A percentile compares a stretch with the other conserved stretches of the same genome.
Evolutionary conservation across 75 land plant genomes (phyloP).

Genomic region (Selaginella moellendorffii): DNA sequence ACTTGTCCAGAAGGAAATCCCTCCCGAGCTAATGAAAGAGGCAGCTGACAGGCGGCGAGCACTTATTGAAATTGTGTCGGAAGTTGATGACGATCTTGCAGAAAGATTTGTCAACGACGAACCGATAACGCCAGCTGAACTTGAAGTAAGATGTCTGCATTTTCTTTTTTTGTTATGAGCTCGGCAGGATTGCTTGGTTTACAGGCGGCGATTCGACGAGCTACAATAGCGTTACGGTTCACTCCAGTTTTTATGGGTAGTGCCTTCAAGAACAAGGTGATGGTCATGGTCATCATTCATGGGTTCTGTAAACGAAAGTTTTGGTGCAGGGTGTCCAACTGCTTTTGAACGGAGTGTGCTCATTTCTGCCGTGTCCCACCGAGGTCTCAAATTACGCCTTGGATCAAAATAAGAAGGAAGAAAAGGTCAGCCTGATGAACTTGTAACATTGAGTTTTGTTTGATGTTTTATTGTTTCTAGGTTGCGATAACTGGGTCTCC

Average conservation of each 20-base stretch:
- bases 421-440: slow-evolving; percentile 45
- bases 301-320: not conserved
- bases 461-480: slow-evolving; percentile 20
- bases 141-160: slow-evolving; percentile 37
- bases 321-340: slow-evolving; percentile 84
- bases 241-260: slow-evolving; percentile 98
- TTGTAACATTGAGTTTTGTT: not conserved
- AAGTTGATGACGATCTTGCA: slow-evolving; percentile 89
- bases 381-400: slow-evolving; percentile 90
- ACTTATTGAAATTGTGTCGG: slow-evolving; percentile 82
- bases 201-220: slow-evolving; percentile 80
- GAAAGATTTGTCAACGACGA: slow-evolving; percentile 85
- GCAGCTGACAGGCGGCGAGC: slow-evolving; percentile 73
- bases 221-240: slow-evolving; percentile 73
- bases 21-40: slow-evolving; percentile 37
- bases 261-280: slow-evolving; percentile 96
- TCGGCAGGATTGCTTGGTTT: not conserved
- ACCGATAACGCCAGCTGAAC: slow-evolving; percentile 59
- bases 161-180: not conserved
- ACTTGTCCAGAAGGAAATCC: slow-evolving; percentile 46
- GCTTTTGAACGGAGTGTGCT: slow-evolving; percentile 78
- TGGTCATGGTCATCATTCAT: not conserved
- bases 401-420: slow-evolving; percentile 89
- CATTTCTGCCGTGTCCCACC: slow-evolving; percentile 80
- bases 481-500: slow-evolving; percentile 69